Evolutionary conservation across 2,329 filamentous ascomycete species (phyloP).

Genomic region (Calonectria naviculata): DNA sequence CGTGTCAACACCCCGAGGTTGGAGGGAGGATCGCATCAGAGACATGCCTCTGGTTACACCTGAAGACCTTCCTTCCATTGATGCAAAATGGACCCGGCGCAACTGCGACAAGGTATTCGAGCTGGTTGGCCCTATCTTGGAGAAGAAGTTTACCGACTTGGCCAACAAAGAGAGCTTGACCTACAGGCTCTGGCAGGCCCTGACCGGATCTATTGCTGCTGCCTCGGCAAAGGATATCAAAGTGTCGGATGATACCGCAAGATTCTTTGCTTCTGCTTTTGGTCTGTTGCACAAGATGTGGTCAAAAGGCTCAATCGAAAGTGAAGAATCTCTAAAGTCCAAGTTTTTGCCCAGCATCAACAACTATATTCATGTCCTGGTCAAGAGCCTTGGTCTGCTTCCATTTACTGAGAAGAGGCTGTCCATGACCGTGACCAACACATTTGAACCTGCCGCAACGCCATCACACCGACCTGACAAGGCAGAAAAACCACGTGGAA

Average conservation of each 20-base stretch:
- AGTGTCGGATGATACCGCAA: conserved; percentile 83
- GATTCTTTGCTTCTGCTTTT: conserved; percentile 79
- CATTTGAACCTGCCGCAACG: conserved; percentile 72
- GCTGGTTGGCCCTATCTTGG: conserved; percentile 69
- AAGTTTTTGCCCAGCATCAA: conserved; percentile 67
- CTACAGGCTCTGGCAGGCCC: conserved; percentile 67
- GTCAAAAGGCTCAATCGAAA: conserved; percentile 51
- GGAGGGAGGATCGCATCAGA: conserved; percentile 79
- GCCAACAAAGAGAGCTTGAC: conserved; percentile 66
- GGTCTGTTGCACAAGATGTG: conserved; percentile 78
- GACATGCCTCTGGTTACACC: conserved; percentile 68
- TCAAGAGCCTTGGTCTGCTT: conserved; percentile 65
- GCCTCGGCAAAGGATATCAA: conserved; percentile 90
- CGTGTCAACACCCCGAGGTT: conserved; percentile 67
- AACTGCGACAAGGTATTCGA: conserved; percentile 74
- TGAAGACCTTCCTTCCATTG: conserved; percentile 85
- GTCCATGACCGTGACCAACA: conserved; percentile 61
- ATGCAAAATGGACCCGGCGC: conserved; percentile 87
- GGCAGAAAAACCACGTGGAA: conserved; percentile 60
- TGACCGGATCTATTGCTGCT: conserved; percentile 72
- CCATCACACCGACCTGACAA: conserved; percentile 72
- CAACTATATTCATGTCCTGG: conserved; percentile 59
- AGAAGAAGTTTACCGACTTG: conserved; percentile 71
- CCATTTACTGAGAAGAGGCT: conserved; percentile 73
- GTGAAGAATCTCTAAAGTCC: conserved; percentile 57